These are phyloP conservation scores for Dillenia turbinata DNA, from an alignment of 164 flowering plant genomes.

Conservation along the genomic window DNA sequence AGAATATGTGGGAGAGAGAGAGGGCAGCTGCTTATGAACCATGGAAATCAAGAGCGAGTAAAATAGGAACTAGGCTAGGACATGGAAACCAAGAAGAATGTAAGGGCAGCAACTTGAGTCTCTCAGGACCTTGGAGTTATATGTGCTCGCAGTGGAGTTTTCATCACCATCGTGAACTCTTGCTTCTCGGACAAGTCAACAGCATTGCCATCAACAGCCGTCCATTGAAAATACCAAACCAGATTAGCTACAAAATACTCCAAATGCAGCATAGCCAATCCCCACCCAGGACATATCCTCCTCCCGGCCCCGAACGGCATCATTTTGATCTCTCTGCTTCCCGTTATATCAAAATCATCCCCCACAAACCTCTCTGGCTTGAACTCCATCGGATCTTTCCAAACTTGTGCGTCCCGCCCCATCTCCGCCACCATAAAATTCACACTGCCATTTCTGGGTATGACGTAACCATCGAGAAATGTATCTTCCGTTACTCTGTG, in stretches of 20 bases:
- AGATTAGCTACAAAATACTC: constrained; percentile 30
- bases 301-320: constrained; percentile 50
- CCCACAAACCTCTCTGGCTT: constrained; percentile 40
- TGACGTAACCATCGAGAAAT: constrained; percentile 16
- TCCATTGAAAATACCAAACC: constrained; percentile 42
- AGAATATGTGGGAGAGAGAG: too few relatives aligned
- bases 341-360: constrained; percentile 28
- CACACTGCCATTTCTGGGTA: constrained; percentile 25
- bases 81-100: too few relatives aligned
- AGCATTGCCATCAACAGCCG: constrained; percentile 17
- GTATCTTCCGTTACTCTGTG: constrained; percentile 28
- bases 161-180: too few relatives aligned
- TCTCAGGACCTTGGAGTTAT: too few relatives aligned
- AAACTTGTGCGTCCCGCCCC: constrained; percentile 15
- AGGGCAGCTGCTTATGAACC: too few relatives aligned
- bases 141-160: too few relatives aligned
- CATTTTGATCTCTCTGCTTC: constrained; percentile 45
- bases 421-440: constrained; percentile 36
- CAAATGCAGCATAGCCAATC: constrained; percentile 20
- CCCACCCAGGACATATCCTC: constrained; percentile 28
- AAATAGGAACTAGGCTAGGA: too few relatives aligned
- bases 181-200: too few relatives aligned
- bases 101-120: too few relatives aligned
- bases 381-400: constrained; percentile 30
- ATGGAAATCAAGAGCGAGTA: too few relatives aligned